Evolutionary conservation across 2,329 filamentous ascomycete genomes (phyloP), one percentile per base, ranked within the genome.

Genomic region (Fusarium mexicanum): DNA sequence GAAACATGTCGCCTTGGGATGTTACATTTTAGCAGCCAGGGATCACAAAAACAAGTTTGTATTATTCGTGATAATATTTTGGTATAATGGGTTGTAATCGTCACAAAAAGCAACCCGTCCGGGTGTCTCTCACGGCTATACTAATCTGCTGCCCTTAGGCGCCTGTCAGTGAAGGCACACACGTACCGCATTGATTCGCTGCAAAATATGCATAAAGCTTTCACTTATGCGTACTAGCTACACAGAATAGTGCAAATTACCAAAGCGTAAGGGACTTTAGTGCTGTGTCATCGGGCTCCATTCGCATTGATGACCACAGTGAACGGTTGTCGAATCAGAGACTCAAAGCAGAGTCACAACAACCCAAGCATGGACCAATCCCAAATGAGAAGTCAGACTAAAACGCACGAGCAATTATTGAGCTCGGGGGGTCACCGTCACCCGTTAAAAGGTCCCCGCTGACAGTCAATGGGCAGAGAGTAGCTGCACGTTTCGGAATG

Each of bases 281-380:
- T 55, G 37, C 37, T 55, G 8, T 41, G 53, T 55, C 53, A 55
- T 55, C 53, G 53, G 53, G 53, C 53, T 40, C 53, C 53, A 55
- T 29, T 41, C 20, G 35, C 13, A n/a, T 31, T 18, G 24, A 55
- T 37, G 31, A 53, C n/a, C 6, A 20, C 48, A 5, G 24, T 38
- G 18, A 5, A 13, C 35, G 3, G 1, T 18, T 41, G 35, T 29
- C 26, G 20, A 41, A 31, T 41, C 9, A 31, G 51, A n/a, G 26
- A 17, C 51, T 41, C 8, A n/a, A 41, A 16, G 14, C 14, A n/a
- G 3, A 18, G 11, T n/a, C 10, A n/a, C 20, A 55, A 31, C 26
- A 29, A 7, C 5, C 7, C 0, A 26, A 40, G 35, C 35, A 29
- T 40, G 5, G 14, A 22, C 51, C 35, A 40, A 13, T n/a, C 10